Evolutionary conservation across 2,329 filamentous ascomycete species (phyloP), one percentile per base, ranked within the genome.

Genomic region (Hypoxylon sp.): DNA sequence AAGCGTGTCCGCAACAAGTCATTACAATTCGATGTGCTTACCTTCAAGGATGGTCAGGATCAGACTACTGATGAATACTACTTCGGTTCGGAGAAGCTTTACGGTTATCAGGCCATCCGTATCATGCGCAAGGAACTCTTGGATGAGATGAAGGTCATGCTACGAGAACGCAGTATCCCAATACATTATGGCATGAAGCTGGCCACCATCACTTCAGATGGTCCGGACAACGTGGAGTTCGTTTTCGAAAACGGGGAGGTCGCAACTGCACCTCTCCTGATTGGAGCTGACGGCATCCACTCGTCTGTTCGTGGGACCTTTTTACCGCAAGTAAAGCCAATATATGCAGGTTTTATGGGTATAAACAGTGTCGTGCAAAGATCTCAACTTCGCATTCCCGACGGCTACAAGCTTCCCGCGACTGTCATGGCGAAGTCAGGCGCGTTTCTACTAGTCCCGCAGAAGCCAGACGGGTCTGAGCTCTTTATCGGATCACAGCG

Each of bases 281-380:
- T 89, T 15, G 88, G 87, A 0, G 85, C 86, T 0, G 88, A 90
- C 64, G 88, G 88, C 0, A 89, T 90, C 54, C 86, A 89, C 73
- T 89, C 87, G 0, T 80, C 78, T 0, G 85, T 89, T 0, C 82
- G 87, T 2, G 80, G 78, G 2, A 83, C 87, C 46, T 77, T 90
- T 0, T 80, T 84, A 50, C 84, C 86, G 0, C 80, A 82, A 0
- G 70, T 86, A 0, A 74, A 81, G 35, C 84, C 88, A 1, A 79
- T 77, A 0, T 68, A 69, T 48, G 60, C 64, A 10, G 67, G 69
- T 1, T 89, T 87, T 72, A 84, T 82, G 0, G 84, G 84, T 37
- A 82, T 84, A 75, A 75, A 79, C 10, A 82, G 79, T 7, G 77
- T 85, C 21, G 73, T 77, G 2, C 80, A 81, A 0, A 80, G 76